A percentile compares a stretch with the other conserved stretches of the same genome.
These are phyloP conservation scores for Geranomyces michiganensis DNA, from an alignment of 192 early-diverging fungal species.

Conservation along the genomic window DNA sequence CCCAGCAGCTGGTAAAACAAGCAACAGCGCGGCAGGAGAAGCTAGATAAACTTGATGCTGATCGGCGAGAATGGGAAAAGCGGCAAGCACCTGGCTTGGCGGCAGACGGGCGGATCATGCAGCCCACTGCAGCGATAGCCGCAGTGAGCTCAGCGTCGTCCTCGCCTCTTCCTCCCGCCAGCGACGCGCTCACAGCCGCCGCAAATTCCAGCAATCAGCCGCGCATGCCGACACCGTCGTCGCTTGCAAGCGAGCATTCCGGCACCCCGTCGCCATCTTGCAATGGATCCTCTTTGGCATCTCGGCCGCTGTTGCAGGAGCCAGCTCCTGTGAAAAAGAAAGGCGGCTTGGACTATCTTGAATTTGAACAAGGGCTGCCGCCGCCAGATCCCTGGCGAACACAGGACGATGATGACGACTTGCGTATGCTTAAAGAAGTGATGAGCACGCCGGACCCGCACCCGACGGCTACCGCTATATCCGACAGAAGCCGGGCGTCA, in stretches of 20 bases:
- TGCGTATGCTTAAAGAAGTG: constrained; percentile 57
- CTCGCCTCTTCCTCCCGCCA: neutral
- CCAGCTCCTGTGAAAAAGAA: neutral
- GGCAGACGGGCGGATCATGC: constrained; percentile 51
- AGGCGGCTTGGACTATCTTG: constrained; percentile 51
- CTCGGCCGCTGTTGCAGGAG: neutral
- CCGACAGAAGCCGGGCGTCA: neutral
- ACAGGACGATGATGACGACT: constrained; percentile 53
- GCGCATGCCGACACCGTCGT: constrained; percentile 20
- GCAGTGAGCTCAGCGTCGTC: neutral
- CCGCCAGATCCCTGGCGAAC: constrained; percentile 67
- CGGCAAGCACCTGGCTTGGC: constrained; percentile 72
- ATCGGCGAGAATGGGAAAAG: constrained; percentile 45
- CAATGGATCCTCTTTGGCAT: neutral
- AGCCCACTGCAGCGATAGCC: constrained; percentile 27
- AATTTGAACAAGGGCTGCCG: constrained; percentile 69
- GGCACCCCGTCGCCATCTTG: constrained; percentile 3
- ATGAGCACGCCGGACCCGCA: constrained; percentile 50
- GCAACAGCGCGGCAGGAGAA: constrained; percentile 46
- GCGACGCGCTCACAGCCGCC: neutral
- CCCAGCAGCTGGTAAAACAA: constrained; percentile 26
- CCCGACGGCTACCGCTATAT: neutral
- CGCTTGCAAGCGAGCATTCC: neutral
- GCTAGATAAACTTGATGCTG: constrained; percentile 52
- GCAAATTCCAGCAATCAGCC: neutral